Conservation (phyloP, 106 monocot species). For the Agapanthus africanus region DNA sequence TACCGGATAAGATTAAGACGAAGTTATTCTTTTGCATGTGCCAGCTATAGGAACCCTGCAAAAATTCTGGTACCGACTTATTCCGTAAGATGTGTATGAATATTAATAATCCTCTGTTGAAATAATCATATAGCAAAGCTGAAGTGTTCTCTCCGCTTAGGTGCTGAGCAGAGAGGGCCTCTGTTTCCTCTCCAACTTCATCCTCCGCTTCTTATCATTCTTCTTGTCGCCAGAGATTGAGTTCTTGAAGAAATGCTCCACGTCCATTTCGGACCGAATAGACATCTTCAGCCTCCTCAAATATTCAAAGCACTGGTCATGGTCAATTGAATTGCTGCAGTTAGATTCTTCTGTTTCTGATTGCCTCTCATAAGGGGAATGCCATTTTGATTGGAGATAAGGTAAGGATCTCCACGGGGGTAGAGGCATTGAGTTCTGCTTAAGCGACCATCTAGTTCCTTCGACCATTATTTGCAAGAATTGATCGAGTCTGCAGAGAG, state of each 20-base stretch:
- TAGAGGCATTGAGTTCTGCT: constrained; percentile 82
- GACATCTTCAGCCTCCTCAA: constrained; percentile 57
- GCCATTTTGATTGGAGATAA: constrained; percentile 82
- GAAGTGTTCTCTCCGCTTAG: constrained; percentile 4
- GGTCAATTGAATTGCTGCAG: constrained; percentile 10
- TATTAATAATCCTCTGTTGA: too few relatives aligned
- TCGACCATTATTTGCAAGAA: constrained; percentile 78
- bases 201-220: constrained; percentile 32
- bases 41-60: background rate
- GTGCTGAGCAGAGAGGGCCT: constrained; percentile 32
- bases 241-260: constrained; percentile 39
- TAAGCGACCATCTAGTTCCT: constrained; percentile 70
- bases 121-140: background rate
- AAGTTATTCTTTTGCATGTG: background rate
- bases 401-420: constrained; percentile 88
- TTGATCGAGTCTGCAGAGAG: constrained; percentile 39
- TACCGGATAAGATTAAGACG: background rate
- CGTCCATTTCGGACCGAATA: constrained; percentile 48
- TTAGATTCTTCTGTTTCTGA: background rate
- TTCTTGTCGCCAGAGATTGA: constrained; percentile 37
- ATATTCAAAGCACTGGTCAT: constrained; percentile 43
- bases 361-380: constrained; percentile 49
- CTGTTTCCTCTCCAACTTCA: constrained; percentile 34
- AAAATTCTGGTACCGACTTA: background rate
- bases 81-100: background rate